Base-by-base conservation (phyloP, 2,329 filamentous ascomycete species). In the Ophiosphaerella narmari region DNA sequence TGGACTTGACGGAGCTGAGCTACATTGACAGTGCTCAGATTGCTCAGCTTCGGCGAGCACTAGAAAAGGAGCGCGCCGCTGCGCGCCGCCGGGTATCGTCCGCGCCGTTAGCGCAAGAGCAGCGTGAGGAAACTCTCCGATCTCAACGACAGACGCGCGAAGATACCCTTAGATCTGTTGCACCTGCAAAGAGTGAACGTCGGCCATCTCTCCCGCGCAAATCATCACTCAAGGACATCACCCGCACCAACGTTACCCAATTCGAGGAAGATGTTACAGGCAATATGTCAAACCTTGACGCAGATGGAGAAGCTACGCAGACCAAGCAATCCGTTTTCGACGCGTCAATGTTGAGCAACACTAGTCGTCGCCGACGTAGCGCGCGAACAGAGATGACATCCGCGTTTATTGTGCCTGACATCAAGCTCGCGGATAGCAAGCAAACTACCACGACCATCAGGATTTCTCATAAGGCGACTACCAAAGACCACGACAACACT, bases 401-500 rank as follows among this genome's bases (percentile, higher is more conserved):
- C 3, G 84, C 82, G 5, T 86, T 86, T 64, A 86, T 86, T 55
- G 71, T 86, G 5, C 83, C 83, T 9, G 84, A 87, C 57, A 84
- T 86, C 59, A 86, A 83, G 16, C 71, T 86, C 38, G 64, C 66
- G 63, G 63, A 58, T 12, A 54, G 55, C 23, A 66, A 66, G 39
- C 59, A 66, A 21, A 46, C 55, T 5, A 55, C 62, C 36, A 61
- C 50, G 5, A 56, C 60, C 32, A 50, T 59, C 36, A 55, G 66
- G 24, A 35, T 57, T 13, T 36, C 60, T 7, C 50, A 61, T 18
- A 64, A 60, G 38, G 42, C 55, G 21, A 53, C 55, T 47, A 56
- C 74, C 47, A 75, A 78, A 48, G 72, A 76, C 24, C 81, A 84
- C 53, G 75, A 82, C 57, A 74, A 78, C 32, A 74, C 76, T 38